Evolutionary conservation across 495 filamentous ascomycete species (phyloP), one percentile per base, ranked within the genome.

Genomic region (Penicillium robsamsonii): DNA sequence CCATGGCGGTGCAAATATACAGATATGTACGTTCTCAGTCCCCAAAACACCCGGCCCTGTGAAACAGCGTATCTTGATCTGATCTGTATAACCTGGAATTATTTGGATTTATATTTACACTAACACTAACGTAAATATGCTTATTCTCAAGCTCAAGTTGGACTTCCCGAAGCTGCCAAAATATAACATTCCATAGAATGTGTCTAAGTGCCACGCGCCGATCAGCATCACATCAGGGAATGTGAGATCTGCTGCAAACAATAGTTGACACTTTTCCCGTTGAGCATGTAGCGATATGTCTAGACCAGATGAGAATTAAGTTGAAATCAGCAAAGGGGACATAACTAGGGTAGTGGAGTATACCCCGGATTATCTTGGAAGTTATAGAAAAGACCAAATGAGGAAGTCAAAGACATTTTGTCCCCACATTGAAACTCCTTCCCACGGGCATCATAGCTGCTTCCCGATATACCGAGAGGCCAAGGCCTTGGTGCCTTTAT

Each of bases 401-500:
- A 38, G 2, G 35, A 38, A 9, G 35, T 35, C 27, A 3, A 3
- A 6, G 42, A 33, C 20, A 13, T 22, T 45, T 35, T 3, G 9
- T 25, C 22, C 12, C 22, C 31, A 37, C 31, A 17, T 11, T 25
- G 1, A 22, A 2, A 22, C 8, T 15, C 46, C 20, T 10, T 31
- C 18, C 37, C 9, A n/a, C 5, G n/a, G 33, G 35, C 5, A 13
- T 15, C 33, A 12, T 15, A 37, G 13, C 15, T 13, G 5, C 50
- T 44, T 3, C 25, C 25, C 25, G 25, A 27, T 27, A 27, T 27
- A 27, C 25, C 25, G 22, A 27, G 3, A 24, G 24, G 22, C 53
- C 35, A 61, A 57, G 20, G 52, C 49, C 53, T 37, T 68, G 65
- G 63, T 66, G 35, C 40, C 38, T 56, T 57, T 54, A 58, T 58